These are phyloP conservation scores for Triticum aestivum DNA, from an alignment of 176 grass and related monocot species.

Conservation along the genomic window DNA sequence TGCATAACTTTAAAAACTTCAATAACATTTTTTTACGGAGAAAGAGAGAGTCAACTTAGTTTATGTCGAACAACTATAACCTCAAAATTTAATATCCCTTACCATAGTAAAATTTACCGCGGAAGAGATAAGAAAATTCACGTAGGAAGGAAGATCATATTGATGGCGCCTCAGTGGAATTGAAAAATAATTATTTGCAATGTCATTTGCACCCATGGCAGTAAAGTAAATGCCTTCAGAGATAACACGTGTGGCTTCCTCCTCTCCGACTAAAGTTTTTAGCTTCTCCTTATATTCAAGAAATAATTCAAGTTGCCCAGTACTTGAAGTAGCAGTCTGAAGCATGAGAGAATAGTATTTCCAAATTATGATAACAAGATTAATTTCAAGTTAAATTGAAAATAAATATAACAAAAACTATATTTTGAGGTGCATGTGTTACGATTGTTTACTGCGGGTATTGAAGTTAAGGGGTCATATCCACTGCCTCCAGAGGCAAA, in stretches of 20 bases:
- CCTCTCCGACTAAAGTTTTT: conserved; percentile 38
- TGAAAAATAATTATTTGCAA: conserved; percentile 54
- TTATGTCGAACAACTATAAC: background rate
- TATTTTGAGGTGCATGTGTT: background rate
- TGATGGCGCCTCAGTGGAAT: conserved; percentile 4
- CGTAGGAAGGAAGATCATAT: conserved; percentile 55
- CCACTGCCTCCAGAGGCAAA: conserved; percentile 58
- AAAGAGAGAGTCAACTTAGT: too few relatives aligned
- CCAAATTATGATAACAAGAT: background rate
- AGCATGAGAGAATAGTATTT: background rate
- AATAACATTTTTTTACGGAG: too few relatives aligned
- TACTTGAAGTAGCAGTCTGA: conserved; percentile 38
- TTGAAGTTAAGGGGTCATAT: conserved; percentile 52
- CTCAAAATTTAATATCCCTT: background rate
- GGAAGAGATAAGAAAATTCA: conserved; percentile 34
- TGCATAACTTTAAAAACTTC: background rate
- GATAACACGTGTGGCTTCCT: conserved; percentile 22
- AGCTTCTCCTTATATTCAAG: conserved; percentile 58
- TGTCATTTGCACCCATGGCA: conserved; percentile 46
- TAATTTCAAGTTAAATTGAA: background rate
- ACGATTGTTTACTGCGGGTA: background rate
- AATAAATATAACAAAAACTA: background rate
- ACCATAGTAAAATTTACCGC: conserved; percentile 51
- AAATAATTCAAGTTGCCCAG: conserved; percentile 48
- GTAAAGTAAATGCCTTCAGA: conserved; percentile 39